Conservation (phyloP, 768 basidiomycete genomes). For the Lactarius indigo region DNA sequence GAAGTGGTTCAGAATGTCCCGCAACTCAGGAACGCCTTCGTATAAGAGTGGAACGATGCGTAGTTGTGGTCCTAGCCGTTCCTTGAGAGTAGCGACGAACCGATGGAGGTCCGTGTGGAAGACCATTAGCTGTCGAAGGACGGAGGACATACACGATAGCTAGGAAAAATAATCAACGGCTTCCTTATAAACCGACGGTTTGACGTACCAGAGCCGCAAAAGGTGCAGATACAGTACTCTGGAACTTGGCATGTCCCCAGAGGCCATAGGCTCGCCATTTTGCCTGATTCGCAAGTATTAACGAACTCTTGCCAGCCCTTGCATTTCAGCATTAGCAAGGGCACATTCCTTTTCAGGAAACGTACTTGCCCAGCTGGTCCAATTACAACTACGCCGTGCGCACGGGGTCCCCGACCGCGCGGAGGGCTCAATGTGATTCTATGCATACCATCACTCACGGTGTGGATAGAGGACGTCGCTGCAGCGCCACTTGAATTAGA, state of each 20-base stretch:
- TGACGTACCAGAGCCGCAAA: conserved; percentile 57
- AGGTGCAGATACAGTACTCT: conserved; percentile 60
- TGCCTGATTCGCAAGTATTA: conserved; percentile 65
- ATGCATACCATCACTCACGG: conserved; percentile 42
- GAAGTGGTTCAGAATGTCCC: conserved; percentile 56
- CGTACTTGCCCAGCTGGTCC: conserved; percentile 58
- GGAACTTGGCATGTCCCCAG: conserved; percentile 77
- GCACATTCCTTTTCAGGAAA: not conserved
- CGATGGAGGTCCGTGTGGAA: conserved; percentile 67
- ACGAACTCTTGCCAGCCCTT: conserved; percentile 73
- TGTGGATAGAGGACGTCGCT: conserved; percentile 26
- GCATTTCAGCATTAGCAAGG: not conserved
- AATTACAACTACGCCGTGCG: conserved; percentile 58
- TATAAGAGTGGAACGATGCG: conserved; percentile 67
- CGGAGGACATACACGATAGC: conserved; percentile 66
- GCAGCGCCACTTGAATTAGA: conserved; percentile 1
- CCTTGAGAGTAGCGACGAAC: conserved; percentile 56
- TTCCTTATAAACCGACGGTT: not conserved
- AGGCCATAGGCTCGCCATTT: conserved; percentile 69
- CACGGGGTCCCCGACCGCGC: conserved; percentile 41
- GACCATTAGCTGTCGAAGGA: conserved; percentile 70
- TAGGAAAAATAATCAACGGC: conserved; percentile 29
- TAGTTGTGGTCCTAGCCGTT: conserved; percentile 64
- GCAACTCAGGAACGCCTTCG: conserved; percentile 66
- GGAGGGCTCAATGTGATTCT: conserved; percentile 43